These are phyloP conservation scores for Bondarzewia mesenterica DNA, from an alignment of 1,284 basidiomycete genomes.

Conservation along the genomic window DNA sequence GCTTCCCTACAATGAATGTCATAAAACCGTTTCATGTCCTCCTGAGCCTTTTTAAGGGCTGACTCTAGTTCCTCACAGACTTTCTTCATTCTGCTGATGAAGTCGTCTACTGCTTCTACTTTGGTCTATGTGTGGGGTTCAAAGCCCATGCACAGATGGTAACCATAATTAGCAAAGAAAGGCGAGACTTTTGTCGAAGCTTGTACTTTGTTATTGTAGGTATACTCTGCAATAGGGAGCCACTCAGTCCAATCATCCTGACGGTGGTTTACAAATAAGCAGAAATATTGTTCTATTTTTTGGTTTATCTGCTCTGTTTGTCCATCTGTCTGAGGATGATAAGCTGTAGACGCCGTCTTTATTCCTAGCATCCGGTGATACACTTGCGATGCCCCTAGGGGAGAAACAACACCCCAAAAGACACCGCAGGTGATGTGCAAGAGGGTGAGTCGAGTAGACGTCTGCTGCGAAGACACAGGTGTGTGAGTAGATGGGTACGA, in stretches of 20 bases:
- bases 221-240: constrained; percentile 1
- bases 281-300: constrained; percentile 25
- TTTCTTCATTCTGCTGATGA: neutral
- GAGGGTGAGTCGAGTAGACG: too few relatives aligned
- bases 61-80: neutral
- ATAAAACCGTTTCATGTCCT: neutral
- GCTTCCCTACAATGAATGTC: neutral
- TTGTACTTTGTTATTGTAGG: neutral
- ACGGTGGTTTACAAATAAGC: constrained; percentile 21
- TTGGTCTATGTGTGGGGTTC: neutral
- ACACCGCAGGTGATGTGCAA: too few relatives aligned
- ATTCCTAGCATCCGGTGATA: neutral
- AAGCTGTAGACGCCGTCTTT: neutral
- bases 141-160: neutral
- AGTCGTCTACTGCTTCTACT: neutral
- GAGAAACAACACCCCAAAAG: too few relatives aligned
- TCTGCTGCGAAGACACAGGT: too few relatives aligned
- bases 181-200: neutral
- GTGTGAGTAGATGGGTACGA: too few relatives aligned
- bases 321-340: constrained; percentile 20
- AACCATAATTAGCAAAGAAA: neutral
- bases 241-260: constrained; percentile 29
- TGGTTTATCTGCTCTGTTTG: constrained; percentile 30
- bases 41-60: neutral
- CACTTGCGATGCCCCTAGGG: too few relatives aligned